phyloP scores from a whole-genome alignment of 1,284 basidiomycete species.

The Cryptococcus maquisensis region DNA sequence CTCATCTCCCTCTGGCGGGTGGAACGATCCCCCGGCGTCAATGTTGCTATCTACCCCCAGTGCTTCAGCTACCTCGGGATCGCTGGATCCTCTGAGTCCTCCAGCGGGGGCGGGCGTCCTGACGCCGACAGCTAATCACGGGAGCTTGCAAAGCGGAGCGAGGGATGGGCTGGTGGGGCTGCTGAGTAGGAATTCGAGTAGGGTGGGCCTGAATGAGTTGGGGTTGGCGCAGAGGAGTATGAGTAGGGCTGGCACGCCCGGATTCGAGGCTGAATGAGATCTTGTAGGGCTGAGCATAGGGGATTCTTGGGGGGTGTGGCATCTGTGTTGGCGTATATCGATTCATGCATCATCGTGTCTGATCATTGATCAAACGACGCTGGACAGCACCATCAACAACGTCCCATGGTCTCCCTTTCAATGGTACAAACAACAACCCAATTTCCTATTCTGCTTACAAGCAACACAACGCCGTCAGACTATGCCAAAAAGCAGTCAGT shows the following conservation, averaged over 20 bases:
- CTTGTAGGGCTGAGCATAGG: no score
- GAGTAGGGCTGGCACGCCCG: conserved; percentile 31
- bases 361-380: no score
- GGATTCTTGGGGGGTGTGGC: not conserved
- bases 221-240: conserved; percentile 35
- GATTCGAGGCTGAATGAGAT: conserved; percentile 18
- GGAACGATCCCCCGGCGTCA: conserved; percentile 45
- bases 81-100: not conserved
- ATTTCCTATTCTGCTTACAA: no score
- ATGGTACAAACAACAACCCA: no score
- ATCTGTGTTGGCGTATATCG: not conserved
- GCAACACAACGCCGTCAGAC: no score
- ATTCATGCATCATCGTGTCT: not conserved
- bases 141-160: conserved; percentile 1
- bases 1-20: conserved; percentile 22
- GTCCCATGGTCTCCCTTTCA: no score
- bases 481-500: no score
- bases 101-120: conserved; percentile 12
- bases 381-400: no score
- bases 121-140: conserved; percentile 23
- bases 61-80: not conserved
- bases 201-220: conserved; percentile 43
- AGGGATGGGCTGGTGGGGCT: not conserved
- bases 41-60: conserved; percentile 15
- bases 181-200: conserved; percentile 40